These are phyloP conservation scores for Mycosphaerelloides madeirae DNA, from an alignment of 2,329 filamentous ascomycete genomes.

Conservation along the genomic window DNA sequence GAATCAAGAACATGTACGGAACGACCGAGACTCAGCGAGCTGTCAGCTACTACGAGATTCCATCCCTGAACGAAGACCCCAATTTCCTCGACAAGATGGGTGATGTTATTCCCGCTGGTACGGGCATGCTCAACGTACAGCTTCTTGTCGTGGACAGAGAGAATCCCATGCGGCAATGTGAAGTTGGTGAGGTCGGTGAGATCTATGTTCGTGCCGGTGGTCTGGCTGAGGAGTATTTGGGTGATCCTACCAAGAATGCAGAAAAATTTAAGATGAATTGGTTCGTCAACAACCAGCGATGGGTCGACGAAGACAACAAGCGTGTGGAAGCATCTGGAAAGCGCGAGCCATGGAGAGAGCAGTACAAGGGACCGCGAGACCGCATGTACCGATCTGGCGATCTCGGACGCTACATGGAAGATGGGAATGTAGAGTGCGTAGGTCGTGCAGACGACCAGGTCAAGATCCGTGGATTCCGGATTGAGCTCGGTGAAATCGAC, in stretches of 20 bases:
- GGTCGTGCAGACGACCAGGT: constrained; percentile 84
- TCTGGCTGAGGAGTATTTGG: constrained; percentile 75
- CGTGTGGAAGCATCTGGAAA: constrained; percentile 43
- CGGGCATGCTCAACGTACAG: constrained; percentile 85
- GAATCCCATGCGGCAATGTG: constrained; percentile 64
- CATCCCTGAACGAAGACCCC: constrained; percentile 60
- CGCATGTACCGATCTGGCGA: constrained; percentile 85
- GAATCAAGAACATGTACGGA: constrained; percentile 82
- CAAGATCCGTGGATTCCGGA: constrained; percentile 93
- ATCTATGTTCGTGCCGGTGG: constrained; percentile 78
- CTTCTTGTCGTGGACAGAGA: constrained; percentile 74
- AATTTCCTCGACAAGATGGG: constrained; percentile 59
- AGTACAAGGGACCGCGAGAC: constrained; percentile 78
- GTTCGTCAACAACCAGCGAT: constrained; percentile 72
- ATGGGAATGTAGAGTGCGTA: constrained; percentile 70
- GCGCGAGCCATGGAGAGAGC: constrained; percentile 69
- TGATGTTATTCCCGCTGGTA: constrained; percentile 77
- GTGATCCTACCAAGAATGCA: constrained; percentile 57
- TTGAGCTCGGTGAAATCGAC: constrained; percentile 92
- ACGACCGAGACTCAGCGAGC: constrained; percentile 79
- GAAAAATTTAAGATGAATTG: constrained; percentile 80
- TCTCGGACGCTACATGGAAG: constrained; percentile 66
- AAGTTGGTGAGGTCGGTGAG: constrained; percentile 76
- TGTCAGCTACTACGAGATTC: constrained; percentile 78
- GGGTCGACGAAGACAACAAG: constrained; percentile 61